Evolutionary conservation across 257 asterid species (phyloP), one percentile per base, ranked within the genome.

Genomic region (Primulina huaijiensis): DNA sequence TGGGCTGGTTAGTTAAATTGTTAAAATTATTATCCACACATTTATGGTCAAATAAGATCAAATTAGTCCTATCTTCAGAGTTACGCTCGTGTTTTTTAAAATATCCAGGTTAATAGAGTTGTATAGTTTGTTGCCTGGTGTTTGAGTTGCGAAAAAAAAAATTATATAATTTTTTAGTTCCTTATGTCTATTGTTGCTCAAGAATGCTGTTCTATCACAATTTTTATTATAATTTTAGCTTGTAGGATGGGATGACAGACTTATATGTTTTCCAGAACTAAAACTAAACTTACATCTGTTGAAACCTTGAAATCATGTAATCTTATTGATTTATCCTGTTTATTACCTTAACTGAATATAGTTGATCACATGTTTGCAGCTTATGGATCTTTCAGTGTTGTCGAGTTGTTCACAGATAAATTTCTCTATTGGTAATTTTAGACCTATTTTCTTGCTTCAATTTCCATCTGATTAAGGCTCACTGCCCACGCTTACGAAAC

Each of bases 321-420:
- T 72, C 64, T 65, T 73, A 38, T 38, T 2, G 43, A 37, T 12
- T 37, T 8, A 27, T 74, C 67, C 71, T 75, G 61, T 34, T 73
- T 17, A 21, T 78, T 74, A n/a, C 68, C 38, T 65, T 37, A 50
- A 25, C 53, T 40, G 8, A 30, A 29, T 62, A 38, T 17, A 29
- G 14, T 50, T 65, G 34, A 14, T 65, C 56, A 17, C 62, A 16
- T 75, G 61, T 71, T 80, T 86, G 95, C 97, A 91, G 99, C 95
- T 68, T 94, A 86, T 91, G 99, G 99, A 65, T 86, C 96, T 68
- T 94, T 94, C 70, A 91, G 82, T 56, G 69, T 89, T 74, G 89
- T 81, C 23, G 99, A 94, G 83, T 29, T 79, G 72, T 82, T 89
- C 87, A 88, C 97, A 5, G 97, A 88, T 79, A 94, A 86, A 77